Percentiles rank a stretch among this genome's conserved stretches.
phyloP scores from a whole-genome alignment of 148 eudicot species.

The Diospyros kaki region DNA sequence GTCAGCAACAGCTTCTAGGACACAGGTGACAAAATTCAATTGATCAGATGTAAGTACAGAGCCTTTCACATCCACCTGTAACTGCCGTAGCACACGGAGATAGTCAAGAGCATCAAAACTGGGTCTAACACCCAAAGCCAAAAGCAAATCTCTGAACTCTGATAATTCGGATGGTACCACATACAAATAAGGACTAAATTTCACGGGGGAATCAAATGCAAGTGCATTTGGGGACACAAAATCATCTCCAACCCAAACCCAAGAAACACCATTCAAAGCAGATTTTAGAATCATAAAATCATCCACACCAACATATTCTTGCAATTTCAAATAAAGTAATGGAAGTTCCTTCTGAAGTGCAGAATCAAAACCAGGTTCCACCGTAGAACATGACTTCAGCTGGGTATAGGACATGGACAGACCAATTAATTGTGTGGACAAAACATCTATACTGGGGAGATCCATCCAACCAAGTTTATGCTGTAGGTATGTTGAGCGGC shows the following conservation, averaged over 20 bases:
- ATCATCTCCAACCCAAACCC: constrained; percentile 99
- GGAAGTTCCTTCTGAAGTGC: constrained; percentile 65
- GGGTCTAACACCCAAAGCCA: constrained; percentile 75
- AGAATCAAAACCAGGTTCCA: constrained; percentile 45
- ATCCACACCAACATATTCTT: constrained; percentile 48
- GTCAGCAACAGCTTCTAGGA: constrained; percentile 91
- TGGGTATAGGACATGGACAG: constrained; percentile 60
- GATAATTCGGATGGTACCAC: constrained; percentile 94
- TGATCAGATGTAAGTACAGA: constrained; percentile 70
- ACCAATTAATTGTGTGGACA: constrained; percentile 65
- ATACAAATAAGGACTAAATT: constrained; percentile 86
- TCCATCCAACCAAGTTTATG: constrained; percentile 84
- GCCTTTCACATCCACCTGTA: constrained; percentile 63
- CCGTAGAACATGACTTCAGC: constrained; percentile 39
- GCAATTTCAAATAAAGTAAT: constrained; percentile 62
- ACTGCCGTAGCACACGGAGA: constrained; percentile 52
- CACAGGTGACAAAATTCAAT: constrained; percentile 72
- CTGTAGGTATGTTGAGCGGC: constrained; percentile 51
- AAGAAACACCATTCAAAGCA: constrained; percentile 64
- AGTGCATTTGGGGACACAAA: constrained; percentile 75
- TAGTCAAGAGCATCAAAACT: constrained; percentile 85
- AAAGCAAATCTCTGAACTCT: constrained; percentile 68
- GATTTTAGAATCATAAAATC: constrained; percentile 49
- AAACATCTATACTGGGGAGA: constrained; percentile 45
- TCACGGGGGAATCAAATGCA: constrained; percentile 97